Evolutionary conservation across 257 asterid species (phyloP).

Genomic region (Rauvolfia tetraphylla): DNA sequence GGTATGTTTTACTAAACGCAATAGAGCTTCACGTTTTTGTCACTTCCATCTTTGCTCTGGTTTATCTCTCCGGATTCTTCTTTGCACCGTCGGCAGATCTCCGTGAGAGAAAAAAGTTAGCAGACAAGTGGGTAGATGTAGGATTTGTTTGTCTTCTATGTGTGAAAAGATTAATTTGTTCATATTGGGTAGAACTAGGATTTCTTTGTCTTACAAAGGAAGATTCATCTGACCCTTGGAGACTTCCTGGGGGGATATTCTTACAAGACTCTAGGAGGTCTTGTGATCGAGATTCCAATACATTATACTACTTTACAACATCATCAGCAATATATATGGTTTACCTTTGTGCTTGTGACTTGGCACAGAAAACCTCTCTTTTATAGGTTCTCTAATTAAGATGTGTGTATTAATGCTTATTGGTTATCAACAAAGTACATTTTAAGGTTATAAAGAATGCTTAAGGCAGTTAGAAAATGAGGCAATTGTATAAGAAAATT

Average conservation of each 20-base stretch:
- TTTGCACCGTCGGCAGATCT: no score
- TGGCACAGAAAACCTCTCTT: background rate
- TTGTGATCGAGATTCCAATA: background rate
- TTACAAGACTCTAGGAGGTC: background rate
- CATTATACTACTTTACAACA: background rate
- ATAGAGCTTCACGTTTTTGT: no score
- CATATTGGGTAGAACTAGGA: background rate
- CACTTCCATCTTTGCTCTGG: no score
- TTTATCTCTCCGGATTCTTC: no score
- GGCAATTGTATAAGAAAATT: no score
- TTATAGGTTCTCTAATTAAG: no score
- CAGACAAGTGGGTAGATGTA: background rate
- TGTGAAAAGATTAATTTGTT: no score
- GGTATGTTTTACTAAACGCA: no score
- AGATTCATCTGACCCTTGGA: background rate
- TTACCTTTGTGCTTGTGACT: slow-evolving; percentile 2
- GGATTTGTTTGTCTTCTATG: no score
- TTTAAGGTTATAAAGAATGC: background rate
- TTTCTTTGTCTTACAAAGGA: background rate
- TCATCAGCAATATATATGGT: background rate
- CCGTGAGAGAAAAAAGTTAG: no score
- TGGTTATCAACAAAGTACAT: background rate
- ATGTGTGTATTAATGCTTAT: background rate
- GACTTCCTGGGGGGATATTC: background rate
- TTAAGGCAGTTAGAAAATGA: no score